Evolutionary conservation across 176 grass and related monocot genomes (phyloP).

Genomic region (Musa schizocarpa): DNA sequence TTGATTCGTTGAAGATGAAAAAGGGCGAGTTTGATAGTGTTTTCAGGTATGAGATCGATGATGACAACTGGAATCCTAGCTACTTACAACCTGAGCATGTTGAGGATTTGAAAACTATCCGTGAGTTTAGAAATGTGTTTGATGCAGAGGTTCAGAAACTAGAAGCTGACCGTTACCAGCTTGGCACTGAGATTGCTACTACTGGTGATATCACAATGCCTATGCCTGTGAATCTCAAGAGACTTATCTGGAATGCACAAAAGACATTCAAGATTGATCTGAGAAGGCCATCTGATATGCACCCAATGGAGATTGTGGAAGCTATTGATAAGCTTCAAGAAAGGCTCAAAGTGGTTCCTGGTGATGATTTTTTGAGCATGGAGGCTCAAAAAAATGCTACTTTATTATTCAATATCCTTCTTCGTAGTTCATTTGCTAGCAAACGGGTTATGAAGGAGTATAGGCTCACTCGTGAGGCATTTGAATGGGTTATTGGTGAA

Average conservation of each 20-base stretch:
- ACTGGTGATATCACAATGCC: conserved; percentile 79
- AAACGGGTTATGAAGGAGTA: conserved; percentile 94
- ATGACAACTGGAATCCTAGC: conserved; percentile 83
- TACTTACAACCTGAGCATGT: conserved; percentile 97
- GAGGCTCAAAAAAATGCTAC: conserved; percentile 99
- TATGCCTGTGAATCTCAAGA: conserved; percentile 94
- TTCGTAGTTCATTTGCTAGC: conserved; percentile 91
- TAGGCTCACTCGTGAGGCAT: conserved; percentile 84
- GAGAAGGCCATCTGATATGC: conserved; percentile 92
- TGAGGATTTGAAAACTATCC: conserved; percentile 89
- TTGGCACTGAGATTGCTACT: conserved; percentile 80
- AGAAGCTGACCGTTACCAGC: conserved; percentile 80
- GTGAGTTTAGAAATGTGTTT: conserved; percentile 94
- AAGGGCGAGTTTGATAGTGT: conserved; percentile 62
- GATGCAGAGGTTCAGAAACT: conserved; percentile 94
- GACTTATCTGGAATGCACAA: conserved; percentile 96
- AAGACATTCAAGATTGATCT: conserved; percentile 97
- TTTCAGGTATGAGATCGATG: conserved; percentile 83
- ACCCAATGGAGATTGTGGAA: conserved; percentile 99
- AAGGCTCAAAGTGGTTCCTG: conserved; percentile 92
- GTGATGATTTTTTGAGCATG: conserved; percentile 88
- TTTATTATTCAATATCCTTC: conserved; percentile 88
- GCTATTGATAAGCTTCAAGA: conserved; percentile 94
- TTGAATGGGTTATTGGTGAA: conserved; percentile 99
- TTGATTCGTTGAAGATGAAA: conserved; percentile 96